Evolutionary conservation across 129 eudicot species (phyloP).

Genomic region (Flaveria brownii): DNA sequence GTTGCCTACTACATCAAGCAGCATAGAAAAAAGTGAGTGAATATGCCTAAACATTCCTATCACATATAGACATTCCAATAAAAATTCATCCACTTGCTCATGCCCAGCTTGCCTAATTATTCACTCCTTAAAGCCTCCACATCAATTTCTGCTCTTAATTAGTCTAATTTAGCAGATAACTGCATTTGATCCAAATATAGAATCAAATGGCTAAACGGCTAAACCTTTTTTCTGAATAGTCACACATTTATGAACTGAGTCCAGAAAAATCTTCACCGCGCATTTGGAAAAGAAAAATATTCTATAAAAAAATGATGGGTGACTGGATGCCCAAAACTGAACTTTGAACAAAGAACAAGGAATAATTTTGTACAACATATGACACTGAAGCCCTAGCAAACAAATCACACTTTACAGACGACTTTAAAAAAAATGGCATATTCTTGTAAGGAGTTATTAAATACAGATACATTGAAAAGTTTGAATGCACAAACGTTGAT

Average conservation of each 20-base stretch:
- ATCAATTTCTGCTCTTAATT: not conserved
- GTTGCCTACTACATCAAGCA: too few species aligned
- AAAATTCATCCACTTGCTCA: too few species aligned
- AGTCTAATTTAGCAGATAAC: not conserved
- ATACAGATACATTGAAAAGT: not conserved
- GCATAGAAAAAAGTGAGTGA: too few species aligned
- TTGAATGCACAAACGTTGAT: not conserved
- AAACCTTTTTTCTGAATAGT: not conserved
- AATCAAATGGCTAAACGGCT: not conserved
- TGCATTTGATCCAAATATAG: not conserved
- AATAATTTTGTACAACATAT: not conserved
- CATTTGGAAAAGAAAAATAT: not conserved
- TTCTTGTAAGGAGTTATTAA: not conserved
- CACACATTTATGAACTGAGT: not conserved
- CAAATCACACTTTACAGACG: not conserved
- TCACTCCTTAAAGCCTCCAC: not conserved
- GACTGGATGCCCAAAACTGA: not conserved
- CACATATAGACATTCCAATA: too few species aligned
- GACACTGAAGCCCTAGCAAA: constrained; percentile 5
- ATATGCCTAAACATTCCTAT: too few species aligned
- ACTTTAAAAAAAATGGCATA: not conserved
- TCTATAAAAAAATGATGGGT: not conserved
- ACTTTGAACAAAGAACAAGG: not conserved
- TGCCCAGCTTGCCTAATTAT: not conserved
- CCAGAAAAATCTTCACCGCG: not conserved